A percentile compares a stretch with the other conserved stretches of the same genome.
Evolutionary conservation across 352 stramenopile genomes (phyloP).

Genomic region (Globisporangium echinulatum): DNA sequence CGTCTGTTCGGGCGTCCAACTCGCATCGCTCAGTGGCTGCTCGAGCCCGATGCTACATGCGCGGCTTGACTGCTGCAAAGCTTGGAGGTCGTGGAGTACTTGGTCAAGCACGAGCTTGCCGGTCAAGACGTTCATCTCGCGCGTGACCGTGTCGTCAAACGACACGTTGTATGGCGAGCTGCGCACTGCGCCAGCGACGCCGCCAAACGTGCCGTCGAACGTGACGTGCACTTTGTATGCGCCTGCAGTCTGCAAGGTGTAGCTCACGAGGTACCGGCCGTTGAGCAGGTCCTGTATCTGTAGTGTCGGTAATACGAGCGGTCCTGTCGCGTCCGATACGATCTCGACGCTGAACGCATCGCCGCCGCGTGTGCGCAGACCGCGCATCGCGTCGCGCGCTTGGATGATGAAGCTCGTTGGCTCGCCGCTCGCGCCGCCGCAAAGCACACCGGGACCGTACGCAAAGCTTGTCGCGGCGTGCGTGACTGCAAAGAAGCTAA

Average conservation of each 20-base stretch:
- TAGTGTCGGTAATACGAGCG: conserved; percentile 50
- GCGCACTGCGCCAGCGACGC: conserved; percentile 77
- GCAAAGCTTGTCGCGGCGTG: conserved; percentile 84
- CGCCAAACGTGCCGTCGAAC: conserved; percentile 93
- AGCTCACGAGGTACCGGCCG: conserved; percentile 93
- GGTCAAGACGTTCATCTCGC: conserved; percentile 78
- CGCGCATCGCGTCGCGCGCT: conserved; percentile 68
- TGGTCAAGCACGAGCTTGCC: conserved; percentile 76
- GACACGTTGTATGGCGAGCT: conserved; percentile 87
- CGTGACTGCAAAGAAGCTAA: conserved; percentile 93
- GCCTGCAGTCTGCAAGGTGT: conserved; percentile 72
- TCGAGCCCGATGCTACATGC: conserved; percentile 71
- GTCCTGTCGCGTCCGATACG: conserved; percentile 31
- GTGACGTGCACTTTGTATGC: conserved; percentile 83
- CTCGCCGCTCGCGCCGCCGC: conserved; percentile 67
- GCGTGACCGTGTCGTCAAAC: conserved; percentile 73
- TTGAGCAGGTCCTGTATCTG: conserved; percentile 86
- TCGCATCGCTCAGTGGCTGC: conserved; percentile 50
- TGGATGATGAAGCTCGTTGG: conserved; percentile 82
- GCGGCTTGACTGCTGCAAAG: conserved; percentile 47
- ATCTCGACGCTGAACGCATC: conserved; percentile 89
- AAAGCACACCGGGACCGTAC: conserved; percentile 90
- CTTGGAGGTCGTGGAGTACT: conserved; percentile 56
- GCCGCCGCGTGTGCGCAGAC: conserved; percentile 86
- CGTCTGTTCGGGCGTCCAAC: conserved; percentile 50